phyloP scores from a whole-genome alignment of 1,284 basidiomycete species.

The Fomitopsis schrenkii region DNA sequence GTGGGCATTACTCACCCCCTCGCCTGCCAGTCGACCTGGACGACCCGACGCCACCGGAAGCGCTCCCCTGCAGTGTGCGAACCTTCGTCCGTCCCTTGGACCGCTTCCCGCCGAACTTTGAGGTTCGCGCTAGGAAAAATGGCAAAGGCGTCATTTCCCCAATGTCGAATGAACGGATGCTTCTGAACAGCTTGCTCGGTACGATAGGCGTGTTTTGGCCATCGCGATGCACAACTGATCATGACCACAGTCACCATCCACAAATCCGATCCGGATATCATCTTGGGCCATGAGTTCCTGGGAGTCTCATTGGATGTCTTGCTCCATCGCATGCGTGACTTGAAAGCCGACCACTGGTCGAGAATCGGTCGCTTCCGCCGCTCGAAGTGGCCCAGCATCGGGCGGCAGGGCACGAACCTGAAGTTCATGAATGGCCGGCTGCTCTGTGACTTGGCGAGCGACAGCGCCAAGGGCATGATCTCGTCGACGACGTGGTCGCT shows the following conservation, averaged over 20 bases:
- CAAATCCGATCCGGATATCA: slow-evolving; percentile 90
- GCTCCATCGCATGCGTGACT: slow-evolving; percentile 87
- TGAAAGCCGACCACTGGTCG: slow-evolving; percentile 92
- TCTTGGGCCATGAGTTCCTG: slow-evolving; percentile 93
- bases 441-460: slow-evolving; percentile 90
- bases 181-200: slow-evolving; percentile 83
- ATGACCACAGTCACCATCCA: slow-evolving; percentile 64
- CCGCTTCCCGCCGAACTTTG: slow-evolving; percentile 85
- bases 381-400: slow-evolving; percentile 78
- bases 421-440: slow-evolving; percentile 84
- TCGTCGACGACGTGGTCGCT: slow-evolving; percentile 96
- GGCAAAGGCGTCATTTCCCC: slow-evolving; percentile 72
- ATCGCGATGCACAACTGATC: background rate
- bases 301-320: slow-evolving; percentile 92
- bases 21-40: slow-evolving; percentile 75
- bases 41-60: slow-evolving; percentile 85
- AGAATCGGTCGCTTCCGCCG: slow-evolving; percentile 90
- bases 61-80: slow-evolving; percentile 77
- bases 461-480: slow-evolving; percentile 95
- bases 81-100: slow-evolving; percentile 95
- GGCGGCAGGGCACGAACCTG: slow-evolving; percentile 82
- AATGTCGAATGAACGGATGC: slow-evolving; percentile 80
- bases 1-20: background rate
- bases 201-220: slow-evolving; percentile 1
- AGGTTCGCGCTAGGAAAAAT: slow-evolving; percentile 60